phyloP scores from a whole-genome alignment of 192 early-diverging fungal genomes.

The Chytriomyces sp. region DNA sequence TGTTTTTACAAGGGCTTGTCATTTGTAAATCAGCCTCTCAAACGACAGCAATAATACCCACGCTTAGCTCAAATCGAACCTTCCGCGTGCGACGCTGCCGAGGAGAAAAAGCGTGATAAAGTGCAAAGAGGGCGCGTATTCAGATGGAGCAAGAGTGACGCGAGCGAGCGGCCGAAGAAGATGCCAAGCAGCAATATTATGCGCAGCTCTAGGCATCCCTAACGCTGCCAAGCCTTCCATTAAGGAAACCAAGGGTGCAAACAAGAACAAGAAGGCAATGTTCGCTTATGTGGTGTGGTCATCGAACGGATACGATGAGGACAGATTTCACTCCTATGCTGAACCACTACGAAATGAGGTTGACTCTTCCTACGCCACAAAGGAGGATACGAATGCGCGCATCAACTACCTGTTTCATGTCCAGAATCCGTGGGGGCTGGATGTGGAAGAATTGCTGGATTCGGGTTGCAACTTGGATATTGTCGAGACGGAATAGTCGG shows the following conservation, averaged over 20 bases:
- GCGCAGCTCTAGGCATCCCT: no score
- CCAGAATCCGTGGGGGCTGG: neutral
- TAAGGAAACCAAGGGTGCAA: neutral
- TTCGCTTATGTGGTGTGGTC: neutral
- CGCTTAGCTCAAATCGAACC: no score
- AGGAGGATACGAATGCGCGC: conserved; percentile 4
- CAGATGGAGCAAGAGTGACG: no score
- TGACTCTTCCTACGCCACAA: neutral
- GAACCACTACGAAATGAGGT: neutral
- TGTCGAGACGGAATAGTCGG: neutral
- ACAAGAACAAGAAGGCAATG: conserved; percentile 1
- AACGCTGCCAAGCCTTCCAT: neutral
- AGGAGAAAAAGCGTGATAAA: no score
- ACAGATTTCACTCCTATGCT: neutral
- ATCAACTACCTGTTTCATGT: neutral
- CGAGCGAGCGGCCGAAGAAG: no score
- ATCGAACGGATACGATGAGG: neutral
- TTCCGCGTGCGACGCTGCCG: no score
- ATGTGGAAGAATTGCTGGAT: neutral
- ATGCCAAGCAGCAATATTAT: no score
- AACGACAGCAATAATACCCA: no score
- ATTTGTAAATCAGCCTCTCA: no score
- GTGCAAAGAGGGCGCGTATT: no score
- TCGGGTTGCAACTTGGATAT: neutral
- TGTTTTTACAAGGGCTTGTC: no score